These are phyloP conservation scores for Cladosporium austrohemisphaericum DNA, from an alignment of 2,329 filamentous ascomycete genomes.

Conservation along the genomic window DNA sequence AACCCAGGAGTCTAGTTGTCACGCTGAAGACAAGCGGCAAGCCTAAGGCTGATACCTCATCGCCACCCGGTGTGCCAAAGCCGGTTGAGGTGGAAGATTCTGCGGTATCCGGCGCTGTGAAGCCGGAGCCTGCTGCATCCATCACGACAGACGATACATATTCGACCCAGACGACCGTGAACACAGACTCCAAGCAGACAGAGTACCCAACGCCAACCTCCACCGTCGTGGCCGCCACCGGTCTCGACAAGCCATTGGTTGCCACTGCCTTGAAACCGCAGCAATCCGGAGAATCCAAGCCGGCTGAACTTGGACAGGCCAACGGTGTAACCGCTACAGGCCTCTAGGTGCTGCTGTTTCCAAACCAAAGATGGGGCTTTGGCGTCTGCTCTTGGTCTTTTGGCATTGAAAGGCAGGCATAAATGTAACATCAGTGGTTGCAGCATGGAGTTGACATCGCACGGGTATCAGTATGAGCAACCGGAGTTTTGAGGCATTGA, in stretches of 20 bases:
- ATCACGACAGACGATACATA: not conserved
- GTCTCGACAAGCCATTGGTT: not conserved
- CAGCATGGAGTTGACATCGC: too few relatives aligned
- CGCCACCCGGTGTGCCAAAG: not conserved
- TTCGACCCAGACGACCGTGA: not conserved
- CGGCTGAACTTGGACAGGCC: too few relatives aligned
- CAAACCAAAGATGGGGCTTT: too few relatives aligned
- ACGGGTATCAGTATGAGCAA: too few relatives aligned
- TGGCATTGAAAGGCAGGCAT: too few relatives aligned
- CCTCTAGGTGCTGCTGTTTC: too few relatives aligned
- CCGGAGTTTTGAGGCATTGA: too few relatives aligned
- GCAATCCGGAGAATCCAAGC: not conserved
- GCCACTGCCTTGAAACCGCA: not conserved
- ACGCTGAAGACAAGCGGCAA: conserved; percentile 11
- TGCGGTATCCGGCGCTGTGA: conserved; percentile 1
- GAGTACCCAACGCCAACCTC: conserved; percentile 7
- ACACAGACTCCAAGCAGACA: not conserved
- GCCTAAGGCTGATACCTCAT: not conserved
- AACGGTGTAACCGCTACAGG: too few relatives aligned
- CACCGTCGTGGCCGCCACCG: not conserved
- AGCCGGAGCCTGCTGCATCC: not conserved
- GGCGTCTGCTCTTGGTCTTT: too few relatives aligned
- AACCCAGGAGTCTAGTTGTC: conserved; percentile 12
- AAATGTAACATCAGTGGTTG: too few relatives aligned
- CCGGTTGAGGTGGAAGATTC: not conserved